These are phyloP conservation scores for Iris macrosiphon DNA, from an alignment of 106 monocot genomes.

Conservation along the genomic window DNA sequence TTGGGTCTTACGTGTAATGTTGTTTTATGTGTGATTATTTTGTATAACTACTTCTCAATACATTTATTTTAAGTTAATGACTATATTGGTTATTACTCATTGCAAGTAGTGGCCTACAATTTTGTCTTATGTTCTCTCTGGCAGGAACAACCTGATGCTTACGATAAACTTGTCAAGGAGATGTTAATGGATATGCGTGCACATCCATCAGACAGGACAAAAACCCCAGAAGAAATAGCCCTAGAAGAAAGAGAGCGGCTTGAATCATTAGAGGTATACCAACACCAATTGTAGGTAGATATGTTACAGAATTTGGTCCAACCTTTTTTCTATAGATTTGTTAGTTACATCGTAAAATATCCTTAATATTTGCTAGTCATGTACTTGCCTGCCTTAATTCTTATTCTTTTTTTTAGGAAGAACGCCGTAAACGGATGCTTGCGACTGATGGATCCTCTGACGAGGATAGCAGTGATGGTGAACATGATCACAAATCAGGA, in stretches of 20 bases:
- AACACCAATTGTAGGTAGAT: neutral
- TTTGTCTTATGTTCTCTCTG: slow-evolving; percentile 5
- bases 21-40: no score
- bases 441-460: slow-evolving; percentile 52
- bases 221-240: slow-evolving; percentile 91
- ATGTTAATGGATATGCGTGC: slow-evolving; percentile 73
- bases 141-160: slow-evolving; percentile 76
- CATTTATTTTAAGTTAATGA: no score
- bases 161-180: slow-evolving; percentile 86
- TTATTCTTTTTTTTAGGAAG: slow-evolving; percentile 65
- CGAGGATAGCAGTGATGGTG: slow-evolving; percentile 42
- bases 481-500: slow-evolving; percentile 6
- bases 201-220: slow-evolving; percentile 79
- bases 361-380: neutral
- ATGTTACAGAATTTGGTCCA: neutral
- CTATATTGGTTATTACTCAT: no score
- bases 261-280: slow-evolving; percentile 64
- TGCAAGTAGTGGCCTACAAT: no score
- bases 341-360: neutral
- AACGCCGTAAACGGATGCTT: slow-evolving; percentile 75
- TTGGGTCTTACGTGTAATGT: no score
- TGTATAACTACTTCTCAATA: no score
- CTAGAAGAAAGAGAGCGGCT: slow-evolving; percentile 93
- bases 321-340: neutral
- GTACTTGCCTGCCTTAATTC: no score